Evolutionary conservation across 108 stramenopile genomes (phyloP).

Genomic region (Fragilariopsis cylindrus): DNA sequence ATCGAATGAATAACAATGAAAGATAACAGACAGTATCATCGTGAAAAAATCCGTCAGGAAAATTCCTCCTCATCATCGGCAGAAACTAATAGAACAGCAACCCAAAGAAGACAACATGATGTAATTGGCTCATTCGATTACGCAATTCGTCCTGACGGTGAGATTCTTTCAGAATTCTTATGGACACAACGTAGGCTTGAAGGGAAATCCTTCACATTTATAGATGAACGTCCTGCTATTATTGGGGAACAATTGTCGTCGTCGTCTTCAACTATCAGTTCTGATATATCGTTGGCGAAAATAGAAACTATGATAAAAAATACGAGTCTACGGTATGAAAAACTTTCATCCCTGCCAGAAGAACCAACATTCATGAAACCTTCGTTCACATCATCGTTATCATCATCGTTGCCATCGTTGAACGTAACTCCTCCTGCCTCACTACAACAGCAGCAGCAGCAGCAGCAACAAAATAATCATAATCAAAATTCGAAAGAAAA

Average conservation of each 20-base stretch:
- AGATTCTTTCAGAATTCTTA: constrained; percentile 23
- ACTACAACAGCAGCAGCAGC: constrained; percentile 8
- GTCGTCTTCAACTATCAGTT: background rate
- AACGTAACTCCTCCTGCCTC: background rate
- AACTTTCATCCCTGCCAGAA: constrained; percentile 4
- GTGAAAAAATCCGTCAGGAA: background rate
- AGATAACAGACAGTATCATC: constrained; percentile 11
- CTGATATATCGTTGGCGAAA: constrained; percentile 1
- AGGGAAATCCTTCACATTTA: constrained; percentile 1
- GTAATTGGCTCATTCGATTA: constrained; percentile 31
- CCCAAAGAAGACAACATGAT: background rate
- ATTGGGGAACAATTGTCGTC: constrained; percentile 5
- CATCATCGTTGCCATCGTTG: background rate
- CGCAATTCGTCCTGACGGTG: constrained; percentile 41
- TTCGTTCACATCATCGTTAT: background rate
- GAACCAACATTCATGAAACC: background rate
- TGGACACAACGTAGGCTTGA: constrained; percentile 27
- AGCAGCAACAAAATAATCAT: background rate
- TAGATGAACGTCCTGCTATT: background rate
- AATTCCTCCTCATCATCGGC: background rate
- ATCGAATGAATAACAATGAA: background rate
- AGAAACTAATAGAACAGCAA: background rate
- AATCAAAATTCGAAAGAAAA: too few species aligned
- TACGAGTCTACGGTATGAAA: background rate
- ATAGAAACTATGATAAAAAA: constrained; percentile 3